Conservation (phyloP, 805 yeast species). For the Dipodascus albidus region DNA sequence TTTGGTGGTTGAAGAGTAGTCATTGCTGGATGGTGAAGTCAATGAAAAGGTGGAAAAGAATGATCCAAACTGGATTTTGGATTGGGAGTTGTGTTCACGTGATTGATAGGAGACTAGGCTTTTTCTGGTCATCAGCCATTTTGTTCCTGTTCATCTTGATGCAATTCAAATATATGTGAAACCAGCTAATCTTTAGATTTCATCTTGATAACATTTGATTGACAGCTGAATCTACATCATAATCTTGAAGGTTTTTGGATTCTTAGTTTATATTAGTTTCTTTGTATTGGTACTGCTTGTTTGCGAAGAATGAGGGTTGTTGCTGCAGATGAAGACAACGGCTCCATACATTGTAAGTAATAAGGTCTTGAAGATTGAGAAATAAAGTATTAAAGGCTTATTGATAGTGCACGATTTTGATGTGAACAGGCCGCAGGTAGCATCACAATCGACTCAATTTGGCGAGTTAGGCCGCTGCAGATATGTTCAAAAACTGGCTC, state of each 20-base stretch:
- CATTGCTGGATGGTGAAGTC: neutral
- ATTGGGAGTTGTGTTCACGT: neutral
- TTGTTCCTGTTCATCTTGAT: neutral
- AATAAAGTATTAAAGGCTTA: neutral
- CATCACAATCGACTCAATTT: slow-evolving; percentile 3
- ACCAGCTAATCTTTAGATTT: neutral
- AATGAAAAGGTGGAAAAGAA: neutral
- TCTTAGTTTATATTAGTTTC: no score
- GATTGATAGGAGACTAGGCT: neutral
- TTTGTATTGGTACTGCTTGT: neutral
- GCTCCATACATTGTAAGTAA: neutral
- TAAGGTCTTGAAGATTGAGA: neutral
- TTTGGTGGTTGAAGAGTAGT: slow-evolving; percentile 25
- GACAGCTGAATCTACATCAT: no score
- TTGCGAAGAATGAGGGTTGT: neutral
- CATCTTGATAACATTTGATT: no score
- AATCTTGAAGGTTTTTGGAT: no score
- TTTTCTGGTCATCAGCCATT: neutral
- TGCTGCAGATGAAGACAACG: neutral
- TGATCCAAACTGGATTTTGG: no score
- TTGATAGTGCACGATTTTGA: neutral
- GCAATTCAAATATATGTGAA: neutral
- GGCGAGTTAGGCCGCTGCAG: slow-evolving; percentile 11
- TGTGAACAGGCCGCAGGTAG: neutral
- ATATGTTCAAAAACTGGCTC: slow-evolving; percentile 14